Base-by-base conservation (phyloP, 2,329 filamentous ascomycete genomes). In the Aspergillus jensenii region DNA sequence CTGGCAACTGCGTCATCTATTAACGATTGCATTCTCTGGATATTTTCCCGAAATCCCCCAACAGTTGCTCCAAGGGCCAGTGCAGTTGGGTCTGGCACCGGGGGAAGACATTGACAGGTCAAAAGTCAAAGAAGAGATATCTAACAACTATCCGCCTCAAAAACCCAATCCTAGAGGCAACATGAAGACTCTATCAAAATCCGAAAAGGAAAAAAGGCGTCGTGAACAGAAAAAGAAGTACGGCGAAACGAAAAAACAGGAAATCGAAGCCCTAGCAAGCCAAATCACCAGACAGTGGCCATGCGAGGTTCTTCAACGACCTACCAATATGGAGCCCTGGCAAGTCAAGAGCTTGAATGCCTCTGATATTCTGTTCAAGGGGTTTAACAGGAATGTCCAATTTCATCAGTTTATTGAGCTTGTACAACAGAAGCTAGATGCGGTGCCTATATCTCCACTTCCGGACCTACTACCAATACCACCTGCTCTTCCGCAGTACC, bases 91-190 rank as follows among this genome's bases (percentile, higher is more conserved):
- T 3, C 27, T 52, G 11, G 25, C 15, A 33, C 23, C 49, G 12
- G 49, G 49, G 15, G 6, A 43, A 12, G 21, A 17, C 17, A 15
- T 44, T 7, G 23, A 35, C 37, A 44, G 33, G 23, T 9, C 15
- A 33, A 25, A 43, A 11, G 23, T 44, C 39, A 3, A 33, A 9
- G 14, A 15, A 8, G 39, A 23, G 12, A 58, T 59, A 37, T 33
- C 49, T 15, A 40, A 46, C 14, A 11, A 62, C 45, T 62, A 60
- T 43, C 37, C 49, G 37, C 33, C 49, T 11, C 51, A 51, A 17
- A 40, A 40, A 4, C 17, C 19, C 23, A 23, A 33, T 12, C 31
- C 6, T 21, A 40, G 27, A 23, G 8, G 17, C 21, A 31, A n/a
- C 35, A 8, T 19, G 39, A 33, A 35, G 31, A 4, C 12, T 15